Conservation (phyloP, 2,329 filamentous ascomycete species). For the Volutella citrinella region DNA sequence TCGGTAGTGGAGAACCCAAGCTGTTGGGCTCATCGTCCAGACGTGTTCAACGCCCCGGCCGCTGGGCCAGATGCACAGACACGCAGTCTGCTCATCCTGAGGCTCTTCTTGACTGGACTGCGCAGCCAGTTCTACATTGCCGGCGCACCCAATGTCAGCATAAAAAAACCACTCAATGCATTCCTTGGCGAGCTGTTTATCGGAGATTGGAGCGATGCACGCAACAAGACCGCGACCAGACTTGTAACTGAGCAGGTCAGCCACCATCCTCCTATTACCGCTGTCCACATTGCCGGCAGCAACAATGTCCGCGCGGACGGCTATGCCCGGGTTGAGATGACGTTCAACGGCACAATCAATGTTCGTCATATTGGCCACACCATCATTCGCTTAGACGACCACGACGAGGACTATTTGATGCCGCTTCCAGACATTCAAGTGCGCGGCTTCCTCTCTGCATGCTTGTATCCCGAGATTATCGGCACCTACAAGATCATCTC, state of each 20-base stretch:
- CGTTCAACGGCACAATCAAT: slow-evolving; percentile 46
- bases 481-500: slow-evolving; percentile 44
- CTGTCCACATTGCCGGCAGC: slow-evolving; percentile 45
- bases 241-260: slow-evolving; percentile 46
- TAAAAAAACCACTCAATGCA: slow-evolving; percentile 53
- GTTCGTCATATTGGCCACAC: slow-evolving; percentile 50
- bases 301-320: slow-evolving; percentile 45
- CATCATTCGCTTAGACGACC: slow-evolving; percentile 45
- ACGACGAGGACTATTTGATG: slow-evolving; percentile 47
- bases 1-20: slow-evolving; percentile 51
- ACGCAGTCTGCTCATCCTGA: slow-evolving; percentile 44
- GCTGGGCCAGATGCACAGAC: slow-evolving; percentile 40
- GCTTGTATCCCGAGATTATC: slow-evolving; percentile 47
- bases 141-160: slow-evolving; percentile 43
- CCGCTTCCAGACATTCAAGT: slow-evolving; percentile 47
- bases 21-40: slow-evolving; percentile 48
- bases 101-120: slow-evolving; percentile 45
- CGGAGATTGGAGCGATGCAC: slow-evolving; percentile 33
- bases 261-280: slow-evolving; percentile 53
- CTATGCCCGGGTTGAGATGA: slow-evolving; percentile 51
- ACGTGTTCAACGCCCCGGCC: slow-evolving; percentile 45
- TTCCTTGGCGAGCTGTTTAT: slow-evolving; percentile 51
- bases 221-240: slow-evolving; percentile 21
- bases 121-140: slow-evolving; percentile 46
- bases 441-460: slow-evolving; percentile 44